A percentile compares a stretch with the other conserved stretches of the same genome.
These are phyloP conservation scores for Cyberlindnera mrakii DNA, from an alignment of 805 yeast genomes.

Conservation along the genomic window DNA sequence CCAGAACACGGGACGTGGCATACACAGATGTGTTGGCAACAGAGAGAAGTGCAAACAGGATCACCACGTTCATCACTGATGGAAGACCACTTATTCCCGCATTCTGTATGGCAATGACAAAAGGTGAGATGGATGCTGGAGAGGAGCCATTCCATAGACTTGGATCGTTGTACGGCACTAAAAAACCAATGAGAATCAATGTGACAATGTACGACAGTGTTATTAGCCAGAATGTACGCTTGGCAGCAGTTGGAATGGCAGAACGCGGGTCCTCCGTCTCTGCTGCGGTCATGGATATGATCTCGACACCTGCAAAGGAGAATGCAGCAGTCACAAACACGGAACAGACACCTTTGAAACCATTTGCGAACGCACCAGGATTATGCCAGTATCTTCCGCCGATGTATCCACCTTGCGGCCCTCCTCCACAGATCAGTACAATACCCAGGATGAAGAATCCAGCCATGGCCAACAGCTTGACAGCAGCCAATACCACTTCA, in stretches of 20 bases:
- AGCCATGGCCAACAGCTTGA: slow-evolving; percentile 43
- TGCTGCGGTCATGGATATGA: slow-evolving; percentile 70
- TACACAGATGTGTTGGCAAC: slow-evolving; percentile 72
- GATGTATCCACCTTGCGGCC: slow-evolving; percentile 40
- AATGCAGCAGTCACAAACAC: slow-evolving; percentile 73
- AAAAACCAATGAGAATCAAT: slow-evolving; percentile 50
- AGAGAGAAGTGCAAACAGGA: slow-evolving; percentile 58
- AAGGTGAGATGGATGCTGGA: slow-evolving; percentile 67
- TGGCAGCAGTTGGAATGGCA: slow-evolving; percentile 65
- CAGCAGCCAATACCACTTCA: slow-evolving; percentile 40
- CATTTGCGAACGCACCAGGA: slow-evolving; percentile 47
- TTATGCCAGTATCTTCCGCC: slow-evolving; percentile 47
- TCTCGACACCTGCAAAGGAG: slow-evolving; percentile 67
- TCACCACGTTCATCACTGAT: slow-evolving; percentile 61
- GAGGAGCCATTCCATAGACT: slow-evolving; percentile 41
- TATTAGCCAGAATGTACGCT: slow-evolving; percentile 79
- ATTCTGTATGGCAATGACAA: slow-evolving; percentile 61
- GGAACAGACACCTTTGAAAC: slow-evolving; percentile 62
- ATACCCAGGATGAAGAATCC: slow-evolving; percentile 44
- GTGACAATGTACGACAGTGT: slow-evolving; percentile 58
- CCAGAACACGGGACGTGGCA: slow-evolving; percentile 61
- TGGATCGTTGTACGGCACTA: slow-evolving; percentile 58
- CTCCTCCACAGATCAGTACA: slow-evolving; percentile 49
- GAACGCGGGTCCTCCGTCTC: slow-evolving; percentile 64
- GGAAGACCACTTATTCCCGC: slow-evolving; percentile 65